These are phyloP conservation scores for Syzygium aqueum DNA, from an alignment of 345 rosid species.

Conservation along the genomic window DNA sequence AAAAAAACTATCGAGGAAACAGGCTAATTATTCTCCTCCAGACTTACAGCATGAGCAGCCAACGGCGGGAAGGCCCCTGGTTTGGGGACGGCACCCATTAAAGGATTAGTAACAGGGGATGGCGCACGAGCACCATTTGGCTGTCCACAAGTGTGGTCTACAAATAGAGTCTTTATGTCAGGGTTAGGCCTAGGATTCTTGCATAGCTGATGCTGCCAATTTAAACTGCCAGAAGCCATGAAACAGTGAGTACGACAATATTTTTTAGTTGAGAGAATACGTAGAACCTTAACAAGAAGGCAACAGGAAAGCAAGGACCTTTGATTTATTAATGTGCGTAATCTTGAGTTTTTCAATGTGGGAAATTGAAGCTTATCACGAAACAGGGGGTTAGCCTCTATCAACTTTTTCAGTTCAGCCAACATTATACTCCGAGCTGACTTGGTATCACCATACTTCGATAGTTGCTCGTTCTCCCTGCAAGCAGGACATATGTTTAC, in stretches of 20 bases:
- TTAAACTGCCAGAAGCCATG: constrained; percentile 41
- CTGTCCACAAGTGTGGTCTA: constrained; percentile 73
- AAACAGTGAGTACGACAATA: background rate
- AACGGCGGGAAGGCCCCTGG: constrained; percentile 51
- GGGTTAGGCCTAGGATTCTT: constrained; percentile 78
- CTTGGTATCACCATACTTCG: constrained; percentile 79
- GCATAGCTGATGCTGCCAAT: constrained; percentile 90
- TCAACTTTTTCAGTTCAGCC: constrained; percentile 69
- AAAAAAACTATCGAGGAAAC: background rate
- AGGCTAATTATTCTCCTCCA: background rate
- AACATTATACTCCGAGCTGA: constrained; percentile 84
- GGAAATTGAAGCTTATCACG: constrained; percentile 93
- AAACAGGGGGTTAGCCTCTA: constrained; percentile 80
- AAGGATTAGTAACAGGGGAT: constrained; percentile 69
- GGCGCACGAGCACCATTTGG: constrained; percentile 68
- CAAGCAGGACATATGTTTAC: background rate
- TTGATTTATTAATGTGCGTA: constrained; percentile 74
- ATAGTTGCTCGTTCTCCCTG: constrained; percentile 83
- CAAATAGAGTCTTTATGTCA: constrained; percentile 73
- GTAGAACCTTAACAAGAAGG: background rate
- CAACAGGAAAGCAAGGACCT: constrained; percentile 30
- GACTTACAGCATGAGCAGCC: constrained; percentile 67
- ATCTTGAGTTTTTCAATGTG: constrained; percentile 63
- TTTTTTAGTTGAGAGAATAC: background rate
- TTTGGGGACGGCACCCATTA: constrained; percentile 57